These are phyloP conservation scores for Ogataea sp. DNA, from an alignment of 805 yeast genomes.

Conservation along the genomic window DNA sequence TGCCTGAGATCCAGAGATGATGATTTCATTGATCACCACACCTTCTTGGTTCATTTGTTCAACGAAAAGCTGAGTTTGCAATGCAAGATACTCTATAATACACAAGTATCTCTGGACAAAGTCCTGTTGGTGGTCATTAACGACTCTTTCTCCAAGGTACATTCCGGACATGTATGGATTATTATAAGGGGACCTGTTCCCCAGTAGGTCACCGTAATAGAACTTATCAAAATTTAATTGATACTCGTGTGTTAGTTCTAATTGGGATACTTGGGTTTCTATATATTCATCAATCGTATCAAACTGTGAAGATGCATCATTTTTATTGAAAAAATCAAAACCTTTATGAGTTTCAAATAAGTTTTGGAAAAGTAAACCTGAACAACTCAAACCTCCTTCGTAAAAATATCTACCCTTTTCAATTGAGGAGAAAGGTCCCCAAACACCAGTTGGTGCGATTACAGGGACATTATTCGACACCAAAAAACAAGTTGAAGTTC, in stretches of 20 bases:
- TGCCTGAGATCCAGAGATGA: conserved; percentile 49
- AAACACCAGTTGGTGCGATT: conserved; percentile 32
- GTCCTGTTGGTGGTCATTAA: conserved; percentile 22
- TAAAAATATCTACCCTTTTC: conserved; percentile 27
- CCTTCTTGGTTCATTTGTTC: conserved; percentile 18
- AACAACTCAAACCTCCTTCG: conserved; percentile 52
- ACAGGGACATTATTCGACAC: conserved; percentile 18
- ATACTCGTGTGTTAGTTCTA: conserved; percentile 11
- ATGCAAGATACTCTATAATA: conserved; percentile 41
- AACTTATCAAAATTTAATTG: conserved; percentile 22
- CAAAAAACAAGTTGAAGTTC: conserved; percentile 53
- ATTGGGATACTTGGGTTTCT: conserved; percentile 11
- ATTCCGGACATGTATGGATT: conserved; percentile 42
- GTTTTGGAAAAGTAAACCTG: conserved; percentile 45
- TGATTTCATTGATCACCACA: conserved; percentile 21
- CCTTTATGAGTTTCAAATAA: conserved; percentile 33
- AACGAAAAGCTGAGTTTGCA: conserved; percentile 38
- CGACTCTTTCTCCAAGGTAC: conserved; percentile 38
- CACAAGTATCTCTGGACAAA: conserved; percentile 36
- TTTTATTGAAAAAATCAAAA: not conserved
- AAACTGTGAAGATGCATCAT: not conserved
- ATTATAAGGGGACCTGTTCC: conserved; percentile 51
- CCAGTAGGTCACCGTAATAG: conserved; percentile 48
- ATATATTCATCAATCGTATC: conserved; percentile 11
- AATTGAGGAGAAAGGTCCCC: conserved; percentile 51